A percentile compares a stretch with the other conserved stretches of the same genome.
phyloP scores from a whole-genome alignment of 2,329 filamentous ascomycete species.

The Venturia aucupariae region DNA sequence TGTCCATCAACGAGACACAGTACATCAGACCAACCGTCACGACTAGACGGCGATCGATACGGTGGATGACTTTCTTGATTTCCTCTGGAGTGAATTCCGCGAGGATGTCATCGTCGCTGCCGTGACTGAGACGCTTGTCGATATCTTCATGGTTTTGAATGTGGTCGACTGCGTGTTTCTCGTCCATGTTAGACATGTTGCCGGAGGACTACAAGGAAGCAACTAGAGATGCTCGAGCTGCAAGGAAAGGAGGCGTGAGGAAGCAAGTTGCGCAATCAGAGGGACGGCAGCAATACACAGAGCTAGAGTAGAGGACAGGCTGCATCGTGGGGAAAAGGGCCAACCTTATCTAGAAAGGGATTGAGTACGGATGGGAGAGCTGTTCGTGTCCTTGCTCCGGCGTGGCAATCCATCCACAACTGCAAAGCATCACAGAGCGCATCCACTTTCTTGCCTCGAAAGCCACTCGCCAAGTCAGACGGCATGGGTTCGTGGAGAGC shows the following conservation, averaged over 20 bases:
- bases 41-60: constrained; percentile 53
- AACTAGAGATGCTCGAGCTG: not conserved
- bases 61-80: constrained; percentile 57
- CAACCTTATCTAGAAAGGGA: not conserved
- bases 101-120: constrained; percentile 12
- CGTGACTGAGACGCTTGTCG: not conserved
- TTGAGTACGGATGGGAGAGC: not conserved
- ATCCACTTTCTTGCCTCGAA: not conserved
- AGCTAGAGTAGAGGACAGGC: not conserved
- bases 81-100: constrained; percentile 49
- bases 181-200: not conserved
- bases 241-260: not conserved
- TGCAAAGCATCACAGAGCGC: not conserved
- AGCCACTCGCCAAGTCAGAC: not conserved
- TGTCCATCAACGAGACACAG: constrained; percentile 68
- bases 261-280: not conserved
- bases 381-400: not conserved
- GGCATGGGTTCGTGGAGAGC: not conserved
- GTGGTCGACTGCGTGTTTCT: not conserved
- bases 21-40: constrained; percentile 50
- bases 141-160: not conserved
- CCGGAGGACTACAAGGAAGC: not conserved
- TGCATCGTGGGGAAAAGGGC: not conserved
- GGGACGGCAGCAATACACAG: not conserved
- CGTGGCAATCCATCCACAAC: not conserved